Evolutionary conservation across 495 filamentous ascomycete species (phyloP).

Genomic region (Hyaloscypha bicolor): DNA sequence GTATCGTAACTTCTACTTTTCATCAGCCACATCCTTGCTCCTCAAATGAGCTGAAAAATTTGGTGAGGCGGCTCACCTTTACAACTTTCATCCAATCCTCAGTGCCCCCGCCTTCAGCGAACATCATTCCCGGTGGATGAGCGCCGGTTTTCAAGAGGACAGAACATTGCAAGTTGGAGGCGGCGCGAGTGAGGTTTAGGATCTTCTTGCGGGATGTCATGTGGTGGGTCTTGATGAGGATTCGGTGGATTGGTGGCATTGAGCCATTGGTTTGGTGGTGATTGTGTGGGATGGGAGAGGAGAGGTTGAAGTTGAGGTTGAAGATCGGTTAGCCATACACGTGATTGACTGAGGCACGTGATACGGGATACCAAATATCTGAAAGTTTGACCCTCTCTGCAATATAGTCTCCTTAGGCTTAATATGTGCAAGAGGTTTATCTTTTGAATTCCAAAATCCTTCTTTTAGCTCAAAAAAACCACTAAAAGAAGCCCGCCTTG

Average conservation of each 20-base stretch:
- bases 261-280: background rate
- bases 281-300: background rate
- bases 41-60: background rate
- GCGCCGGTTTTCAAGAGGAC: constrained; percentile 60
- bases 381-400: no score
- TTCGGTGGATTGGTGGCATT: constrained; percentile 42
- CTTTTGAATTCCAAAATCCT: no score
- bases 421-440: no score
- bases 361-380: background rate
- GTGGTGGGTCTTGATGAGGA: constrained; percentile 68
- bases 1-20: constrained; percentile 28
- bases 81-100: constrained; percentile 60
- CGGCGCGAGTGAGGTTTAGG: constrained; percentile 55
- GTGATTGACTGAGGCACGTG: constrained; percentile 3
- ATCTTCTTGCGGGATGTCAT: constrained; percentile 74
- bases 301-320: constrained; percentile 1
- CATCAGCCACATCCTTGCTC: background rate
- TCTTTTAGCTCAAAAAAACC: no score
- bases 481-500: no score
- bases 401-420: no score
- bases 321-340: background rate
- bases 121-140: constrained; percentile 63
- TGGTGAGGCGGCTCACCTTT: constrained; percentile 35
- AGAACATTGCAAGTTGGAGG: constrained; percentile 52
- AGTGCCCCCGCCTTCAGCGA: constrained; percentile 54